These are phyloP conservation scores for maize (Zea mays) DNA, from an alignment of 176 grass and related monocot species.

Conservation along the genomic window Zm-B73-REFERENCE-NAM-5.0 NC_050100.1:212605501-212606000, in stretches of 20 bases:
- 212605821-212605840: neutral
- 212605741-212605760: neutral
- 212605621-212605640: neutral
- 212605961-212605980: conserved; percentile 25
- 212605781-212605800: conserved; percentile 32
- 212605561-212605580: conserved; percentile 11
- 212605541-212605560: neutral
- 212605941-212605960: conserved; percentile 28
- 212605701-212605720: neutral
- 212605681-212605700: neutral
- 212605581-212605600: neutral
- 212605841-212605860: conserved; percentile 4
- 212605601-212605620: conserved; percentile 16
- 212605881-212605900: conserved; percentile 14
- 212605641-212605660: neutral
- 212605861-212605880: neutral
- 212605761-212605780: conserved; percentile 18
- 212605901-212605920: neutral
- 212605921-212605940: conserved; percentile 33
- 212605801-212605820: conserved; percentile 12
- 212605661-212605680: neutral
- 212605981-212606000: conserved; percentile 41
- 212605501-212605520: too few species aligned
- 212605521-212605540: neutral
- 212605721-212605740: neutral